Evolutionary conservation across 1,284 basidiomycete genomes (phyloP), one percentile per base, ranked within the genome.

Genomic region (Laetiporus sulphureus): DNA sequence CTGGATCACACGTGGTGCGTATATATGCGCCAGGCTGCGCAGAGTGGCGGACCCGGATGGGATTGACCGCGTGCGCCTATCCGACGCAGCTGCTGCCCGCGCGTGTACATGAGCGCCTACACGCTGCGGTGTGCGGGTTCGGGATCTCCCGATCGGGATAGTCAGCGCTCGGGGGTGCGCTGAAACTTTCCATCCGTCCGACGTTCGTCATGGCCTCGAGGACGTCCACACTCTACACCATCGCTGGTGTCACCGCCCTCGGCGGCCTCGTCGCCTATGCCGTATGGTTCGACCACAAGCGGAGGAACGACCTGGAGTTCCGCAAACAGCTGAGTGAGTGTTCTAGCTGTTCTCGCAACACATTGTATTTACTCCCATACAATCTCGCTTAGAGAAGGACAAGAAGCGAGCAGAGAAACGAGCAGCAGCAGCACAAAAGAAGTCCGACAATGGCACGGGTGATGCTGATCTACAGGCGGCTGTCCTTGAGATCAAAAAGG

Each of bases 261-360:
- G 72, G 79, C 20, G 78, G 80, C 38, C 57, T 85, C 32, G 64
- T 86, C 39, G 87, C 80, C 15, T 96, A 95, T 62, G 88, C 84
- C 27, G 72, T 80, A 44, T 98, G 94, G 68, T 99, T 98, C 61
- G 95, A 99, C 75, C 86, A 96, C 73, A 89, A 80, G 68, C 83
- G 95, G 44, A 79, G 92, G 56, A 92, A 87, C 62, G 91, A 97
- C 61, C 65, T 75, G 30, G 72, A 75, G 11, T 99, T 99, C 77
- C 82, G 95, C 63, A 92, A 83, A 69, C 79, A 77, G 62, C 77
- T 99, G 48, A 80, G 92, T 90, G 64, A 52, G 91, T 77, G 36
- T 15, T 27, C 16, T 39, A 38, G 51, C 29, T 55, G 11, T 18
- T 18, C 23, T 44, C 20, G 23, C n/a, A n/a, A n/a, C 36, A 10